Base-by-base conservation (phyloP, 495 filamentous ascomycete species). In the Lasiosphaeria miniovina region DNA sequence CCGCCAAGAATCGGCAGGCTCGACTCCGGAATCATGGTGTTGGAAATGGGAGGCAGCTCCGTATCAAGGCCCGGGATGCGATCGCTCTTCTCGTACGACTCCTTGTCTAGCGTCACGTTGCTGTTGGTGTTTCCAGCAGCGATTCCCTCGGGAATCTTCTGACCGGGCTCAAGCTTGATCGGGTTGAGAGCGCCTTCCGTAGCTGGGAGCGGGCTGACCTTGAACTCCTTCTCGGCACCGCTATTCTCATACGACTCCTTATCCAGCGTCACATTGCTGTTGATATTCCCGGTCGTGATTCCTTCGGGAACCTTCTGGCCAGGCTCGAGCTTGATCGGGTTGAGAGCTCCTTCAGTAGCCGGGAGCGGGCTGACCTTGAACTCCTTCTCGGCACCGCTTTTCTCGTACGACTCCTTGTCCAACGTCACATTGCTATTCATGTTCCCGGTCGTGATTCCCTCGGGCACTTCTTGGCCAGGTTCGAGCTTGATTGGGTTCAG, bases 371-470 rank as follows among this genome's bases (percentile, higher is more conserved):
- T 85, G 59, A 93, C 83, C 53, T 80, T 80, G 69, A 90, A 79
- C 17, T 80, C 74, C 40, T 84, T 71, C 38, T 77, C 75, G 38
- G 32, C 15, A 17, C 59, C 59, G 74, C 83, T 84, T 62, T 86
- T 86, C 67, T 96, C 86, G 70, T 96, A 96, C 0, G 88, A 91
- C 63, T 84, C 89, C 71, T 90, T 82, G 69, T 96, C 92, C 9
- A 90, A 83, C 57, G 84, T 89, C 50, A 89, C 90, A 54, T 81
- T 79, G 60, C 75, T 82, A 34, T 80, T 73, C 60, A 83, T 71
- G 43, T 80, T 80, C 65, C 84, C 81, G 35, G 75, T 68, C 36
- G 77, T 82, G 35, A 90, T 58, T 12, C 68, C 70, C 61, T 80
- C 79, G n/a, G 90, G 91, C 36, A 96, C 83, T 68, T 84, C 84